These are phyloP conservation scores for Chlorella ohadii DNA, from an alignment of 139 green algal genomes.

Conservation along the genomic window DNA sequence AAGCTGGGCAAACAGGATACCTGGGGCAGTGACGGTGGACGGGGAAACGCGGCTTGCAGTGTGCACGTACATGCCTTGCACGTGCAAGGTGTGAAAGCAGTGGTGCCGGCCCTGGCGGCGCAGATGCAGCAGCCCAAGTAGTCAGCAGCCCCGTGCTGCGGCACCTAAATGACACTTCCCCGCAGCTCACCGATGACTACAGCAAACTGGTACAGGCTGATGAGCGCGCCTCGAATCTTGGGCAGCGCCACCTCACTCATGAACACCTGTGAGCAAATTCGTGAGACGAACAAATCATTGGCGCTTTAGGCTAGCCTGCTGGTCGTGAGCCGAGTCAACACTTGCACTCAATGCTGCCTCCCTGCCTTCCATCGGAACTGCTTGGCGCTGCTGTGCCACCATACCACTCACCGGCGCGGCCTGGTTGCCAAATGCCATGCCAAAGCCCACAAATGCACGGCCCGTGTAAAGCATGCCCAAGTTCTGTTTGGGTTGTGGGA, in stretches of 20 bases:
- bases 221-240: background rate
- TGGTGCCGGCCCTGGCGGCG: no score
- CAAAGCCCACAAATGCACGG: background rate
- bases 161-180: background rate
- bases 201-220: background rate
- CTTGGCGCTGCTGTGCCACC: background rate
- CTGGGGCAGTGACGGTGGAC: background rate
- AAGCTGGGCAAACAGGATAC: background rate
- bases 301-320: no score
- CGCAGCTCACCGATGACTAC: background rate
- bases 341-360: no score
- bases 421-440: slow-evolving; percentile 12
- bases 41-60: no score
- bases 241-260: slow-evolving; percentile 12
- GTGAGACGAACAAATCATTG: no score
- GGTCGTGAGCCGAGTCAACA: no score
- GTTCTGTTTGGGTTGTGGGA: no score
- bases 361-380: no score
- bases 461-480: background rate
- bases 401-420: background rate
- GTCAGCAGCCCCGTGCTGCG: no score
- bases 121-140: background rate
- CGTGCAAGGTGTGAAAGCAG: no score
- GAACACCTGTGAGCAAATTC: background rate
- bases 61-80: no score